phyloP scores from a whole-genome alignment of 108 stramenopile species.

The Discostella stelligeroides region DNA sequence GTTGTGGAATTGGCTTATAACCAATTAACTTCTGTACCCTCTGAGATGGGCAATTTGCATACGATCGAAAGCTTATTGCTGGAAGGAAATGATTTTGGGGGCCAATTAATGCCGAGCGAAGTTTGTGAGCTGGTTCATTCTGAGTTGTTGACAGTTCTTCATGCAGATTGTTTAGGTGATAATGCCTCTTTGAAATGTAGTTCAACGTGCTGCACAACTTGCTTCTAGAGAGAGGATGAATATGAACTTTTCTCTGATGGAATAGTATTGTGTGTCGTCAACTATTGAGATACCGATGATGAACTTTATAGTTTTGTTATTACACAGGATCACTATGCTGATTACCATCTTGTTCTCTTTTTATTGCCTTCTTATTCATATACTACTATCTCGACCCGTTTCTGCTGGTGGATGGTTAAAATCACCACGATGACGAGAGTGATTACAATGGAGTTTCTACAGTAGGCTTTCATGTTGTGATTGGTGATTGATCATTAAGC shows the following conservation, averaged over 20 bases:
- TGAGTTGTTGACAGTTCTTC: conserved; percentile 19
- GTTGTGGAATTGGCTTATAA: conserved; percentile 35
- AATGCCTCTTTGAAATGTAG: conserved; percentile 2
- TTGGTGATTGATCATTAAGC: too few relatives aligned
- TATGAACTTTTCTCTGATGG: background rate
- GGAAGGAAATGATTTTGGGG: conserved; percentile 21
- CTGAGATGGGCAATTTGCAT: conserved; percentile 44
- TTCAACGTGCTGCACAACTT: background rate
- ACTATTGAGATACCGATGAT: too few relatives aligned
- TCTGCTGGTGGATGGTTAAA: too few relatives aligned
- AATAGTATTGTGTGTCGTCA: too few relatives aligned
- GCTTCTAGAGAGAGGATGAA: background rate
- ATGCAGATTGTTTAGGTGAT: conserved; percentile 22
- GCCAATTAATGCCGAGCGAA: conserved; percentile 24
- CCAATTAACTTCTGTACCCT: conserved; percentile 57
- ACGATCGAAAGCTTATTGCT: conserved; percentile 16
- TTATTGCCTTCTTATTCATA: too few relatives aligned
- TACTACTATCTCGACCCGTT: too few relatives aligned
- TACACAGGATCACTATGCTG: too few relatives aligned
- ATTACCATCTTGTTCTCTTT: too few relatives aligned
- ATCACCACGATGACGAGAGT: too few relatives aligned
- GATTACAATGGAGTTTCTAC: too few relatives aligned
- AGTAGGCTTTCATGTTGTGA: too few relatives aligned
- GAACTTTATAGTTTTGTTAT: too few relatives aligned
- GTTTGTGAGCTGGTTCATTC: conserved; percentile 16